Conservation (phyloP, 176 grass and related monocot genomes). For the Cenchrus americanus region DNA sequence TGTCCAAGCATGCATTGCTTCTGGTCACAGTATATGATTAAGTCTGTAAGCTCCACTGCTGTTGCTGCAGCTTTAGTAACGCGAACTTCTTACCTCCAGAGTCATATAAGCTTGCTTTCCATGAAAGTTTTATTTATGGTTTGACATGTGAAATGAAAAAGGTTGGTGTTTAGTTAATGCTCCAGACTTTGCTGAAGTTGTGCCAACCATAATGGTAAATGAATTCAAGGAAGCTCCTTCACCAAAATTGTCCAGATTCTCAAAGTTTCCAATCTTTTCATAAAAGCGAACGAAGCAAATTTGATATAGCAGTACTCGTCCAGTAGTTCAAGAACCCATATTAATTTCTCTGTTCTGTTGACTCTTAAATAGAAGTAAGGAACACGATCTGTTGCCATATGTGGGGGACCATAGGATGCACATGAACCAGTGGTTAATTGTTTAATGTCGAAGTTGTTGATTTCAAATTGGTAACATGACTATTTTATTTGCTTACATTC, state of each 20-base stretch:
- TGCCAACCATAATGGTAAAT: conserved; percentile 7
- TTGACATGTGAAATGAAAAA: conserved; percentile 17
- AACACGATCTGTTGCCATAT: conserved; percentile 18
- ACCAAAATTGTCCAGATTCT: background rate
- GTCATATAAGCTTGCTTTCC: conserved; percentile 2
- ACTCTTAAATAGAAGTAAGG: conserved; percentile 15
- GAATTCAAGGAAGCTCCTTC: conserved; percentile 30
- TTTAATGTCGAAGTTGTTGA: conserved; percentile 14
- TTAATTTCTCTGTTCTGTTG: conserved; percentile 17
- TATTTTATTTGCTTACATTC: conserved; percentile 23
- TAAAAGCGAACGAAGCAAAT: background rate
- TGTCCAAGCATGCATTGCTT: conserved; percentile 39
- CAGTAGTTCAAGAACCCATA: background rate
- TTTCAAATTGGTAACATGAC: conserved; percentile 26
- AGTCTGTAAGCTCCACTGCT: conserved; percentile 16
- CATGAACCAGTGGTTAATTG: conserved; percentile 1
- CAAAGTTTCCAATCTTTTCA: background rate
- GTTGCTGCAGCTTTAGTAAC: conserved; percentile 2
- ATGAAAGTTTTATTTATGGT: conserved; percentile 13
- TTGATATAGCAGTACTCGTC: too few relatives aligned
- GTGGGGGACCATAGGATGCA: conserved; percentile 30
- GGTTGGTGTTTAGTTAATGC: background rate
- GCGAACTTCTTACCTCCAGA: background rate
- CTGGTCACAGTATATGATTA: conserved; percentile 32
- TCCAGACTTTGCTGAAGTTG: conserved; percentile 11